Evolutionary conservation across 768 basidiomycete species (phyloP).

Genomic region (Xerocomellus intermedius): DNA sequence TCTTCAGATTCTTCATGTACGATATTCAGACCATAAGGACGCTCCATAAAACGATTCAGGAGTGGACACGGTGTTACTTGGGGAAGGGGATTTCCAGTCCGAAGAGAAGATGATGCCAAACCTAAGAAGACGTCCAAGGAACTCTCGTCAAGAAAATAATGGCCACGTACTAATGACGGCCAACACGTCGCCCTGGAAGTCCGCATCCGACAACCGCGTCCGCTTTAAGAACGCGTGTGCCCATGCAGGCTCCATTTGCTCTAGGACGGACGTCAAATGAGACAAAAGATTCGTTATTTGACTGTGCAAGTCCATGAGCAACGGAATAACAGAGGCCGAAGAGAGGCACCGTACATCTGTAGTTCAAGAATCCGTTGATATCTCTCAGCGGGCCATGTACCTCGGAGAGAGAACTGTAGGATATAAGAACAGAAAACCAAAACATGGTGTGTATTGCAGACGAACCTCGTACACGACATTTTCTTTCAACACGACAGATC

Average conservation of each 20-base stretch:
- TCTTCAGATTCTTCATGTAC: constrained; percentile 71
- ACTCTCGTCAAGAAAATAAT: background rate
- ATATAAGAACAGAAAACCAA: background rate
- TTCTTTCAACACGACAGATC: constrained; percentile 51
- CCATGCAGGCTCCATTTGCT: constrained; percentile 76
- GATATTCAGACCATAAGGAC: constrained; percentile 60
- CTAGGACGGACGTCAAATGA: constrained; percentile 70
- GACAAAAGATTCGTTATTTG: constrained; percentile 69
- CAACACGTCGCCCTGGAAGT: constrained; percentile 82
- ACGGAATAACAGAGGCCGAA: background rate
- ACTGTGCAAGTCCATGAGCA: constrained; percentile 35
- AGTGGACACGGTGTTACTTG: constrained; percentile 83
- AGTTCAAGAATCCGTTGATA: constrained; percentile 69
- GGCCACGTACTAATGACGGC: constrained; percentile 67
- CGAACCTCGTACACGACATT: constrained; percentile 72
- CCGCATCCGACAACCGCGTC: constrained; percentile 71
- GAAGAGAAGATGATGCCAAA: constrained; percentile 73
- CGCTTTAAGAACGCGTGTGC: constrained; percentile 70
- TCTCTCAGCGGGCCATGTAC: constrained; percentile 76
- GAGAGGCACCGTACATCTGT: constrained; percentile 51
- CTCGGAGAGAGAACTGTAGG: constrained; percentile 67
- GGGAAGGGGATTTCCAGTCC: constrained; percentile 72
- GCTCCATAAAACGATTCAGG: constrained; percentile 44
- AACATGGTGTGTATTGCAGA: background rate
- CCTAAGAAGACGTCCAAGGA: constrained; percentile 38